phyloP scores from a whole-genome alignment of 352 stramenopile species.

The Phytophthora sansomeana region DNA sequence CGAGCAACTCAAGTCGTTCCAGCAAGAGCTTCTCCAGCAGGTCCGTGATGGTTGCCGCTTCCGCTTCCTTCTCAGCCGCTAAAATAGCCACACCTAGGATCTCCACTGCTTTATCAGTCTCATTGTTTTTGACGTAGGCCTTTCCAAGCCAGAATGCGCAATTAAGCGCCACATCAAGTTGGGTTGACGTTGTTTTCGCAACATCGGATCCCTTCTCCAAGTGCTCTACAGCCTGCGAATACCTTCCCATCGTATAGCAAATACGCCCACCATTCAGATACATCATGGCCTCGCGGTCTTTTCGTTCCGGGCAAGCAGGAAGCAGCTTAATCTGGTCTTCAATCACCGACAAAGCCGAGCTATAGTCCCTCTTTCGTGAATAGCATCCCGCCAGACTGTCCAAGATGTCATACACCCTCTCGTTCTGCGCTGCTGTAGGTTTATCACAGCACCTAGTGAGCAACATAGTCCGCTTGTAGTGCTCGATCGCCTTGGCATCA shows the following conservation, averaged over 20 bases:
- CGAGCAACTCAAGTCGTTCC: constrained; percentile 53
- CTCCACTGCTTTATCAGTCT: constrained; percentile 39
- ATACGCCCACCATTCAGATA: constrained; percentile 71
- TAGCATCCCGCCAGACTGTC: constrained; percentile 63
- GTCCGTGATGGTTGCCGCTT: constrained; percentile 33
- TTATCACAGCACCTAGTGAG: constrained; percentile 42
- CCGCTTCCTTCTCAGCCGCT: constrained; percentile 31
- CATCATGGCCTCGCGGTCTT: constrained; percentile 52
- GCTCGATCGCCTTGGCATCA: constrained; percentile 64
- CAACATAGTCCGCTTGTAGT: constrained; percentile 66
- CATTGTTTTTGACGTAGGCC: constrained; percentile 42
- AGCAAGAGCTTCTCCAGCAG: constrained; percentile 58
- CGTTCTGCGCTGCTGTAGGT: constrained; percentile 41
- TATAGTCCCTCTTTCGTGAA: constrained; percentile 62
- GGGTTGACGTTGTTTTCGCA: constrained; percentile 21
- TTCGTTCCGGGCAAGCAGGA: constrained; percentile 46
- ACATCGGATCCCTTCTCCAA: constrained; percentile 51
- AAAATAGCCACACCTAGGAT: constrained; percentile 36
- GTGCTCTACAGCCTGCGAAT: constrained; percentile 51
- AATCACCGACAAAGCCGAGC: constrained; percentile 60
- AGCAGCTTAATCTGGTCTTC: constrained; percentile 60
- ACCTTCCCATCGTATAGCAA: constrained; percentile 60
- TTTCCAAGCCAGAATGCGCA: constrained; percentile 65
- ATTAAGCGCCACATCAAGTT: constrained; percentile 54
- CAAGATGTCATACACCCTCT: constrained; percentile 69